Evolutionary conservation across 306 rosid species (phyloP).

Genomic region (Ceratonia siliqua): DNA sequence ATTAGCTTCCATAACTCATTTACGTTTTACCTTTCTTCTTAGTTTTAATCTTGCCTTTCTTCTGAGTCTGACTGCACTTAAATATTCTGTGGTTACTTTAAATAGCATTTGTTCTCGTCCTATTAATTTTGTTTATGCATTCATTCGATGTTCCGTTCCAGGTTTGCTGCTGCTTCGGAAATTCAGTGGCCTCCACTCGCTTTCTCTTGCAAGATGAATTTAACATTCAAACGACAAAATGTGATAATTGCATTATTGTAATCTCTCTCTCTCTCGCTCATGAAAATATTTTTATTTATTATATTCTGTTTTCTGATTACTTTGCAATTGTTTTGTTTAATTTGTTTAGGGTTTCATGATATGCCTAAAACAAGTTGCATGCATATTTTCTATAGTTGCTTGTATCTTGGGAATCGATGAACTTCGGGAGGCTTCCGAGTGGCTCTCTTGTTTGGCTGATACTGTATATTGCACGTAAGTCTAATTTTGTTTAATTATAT

Average conservation of each 20-base stretch:
- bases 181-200: constrained; percentile 94
- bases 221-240: constrained; percentile 81
- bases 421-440: constrained; percentile 76
- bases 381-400: constrained; percentile 88
- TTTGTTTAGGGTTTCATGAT: constrained; percentile 79
- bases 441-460: constrained; percentile 69
- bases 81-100: constrained; percentile 6
- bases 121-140: constrained; percentile 13
- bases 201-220: constrained; percentile 90
- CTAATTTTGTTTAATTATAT: not conserved
- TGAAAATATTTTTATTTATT: too few species aligned
- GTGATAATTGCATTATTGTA: constrained; percentile 97
- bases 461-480: too few species aligned
- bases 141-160: constrained; percentile 54
- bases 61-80: not conserved
- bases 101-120: not conserved
- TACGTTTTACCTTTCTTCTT: not conserved
- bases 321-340: too few species aligned
- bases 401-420: constrained; percentile 80
- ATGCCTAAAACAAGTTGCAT: constrained; percentile 83
- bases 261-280: constrained; percentile 32
- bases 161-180: constrained; percentile 83
- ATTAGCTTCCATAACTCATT: not conserved
- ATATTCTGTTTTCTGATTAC: too few species aligned
- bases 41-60: too few species aligned